A percentile compares a stretch with the other conserved stretches of the same genome.
phyloP scores from a whole-genome alignment of 495 filamentous ascomycete genomes.

The Thermothielavioides terrestris region DNA sequence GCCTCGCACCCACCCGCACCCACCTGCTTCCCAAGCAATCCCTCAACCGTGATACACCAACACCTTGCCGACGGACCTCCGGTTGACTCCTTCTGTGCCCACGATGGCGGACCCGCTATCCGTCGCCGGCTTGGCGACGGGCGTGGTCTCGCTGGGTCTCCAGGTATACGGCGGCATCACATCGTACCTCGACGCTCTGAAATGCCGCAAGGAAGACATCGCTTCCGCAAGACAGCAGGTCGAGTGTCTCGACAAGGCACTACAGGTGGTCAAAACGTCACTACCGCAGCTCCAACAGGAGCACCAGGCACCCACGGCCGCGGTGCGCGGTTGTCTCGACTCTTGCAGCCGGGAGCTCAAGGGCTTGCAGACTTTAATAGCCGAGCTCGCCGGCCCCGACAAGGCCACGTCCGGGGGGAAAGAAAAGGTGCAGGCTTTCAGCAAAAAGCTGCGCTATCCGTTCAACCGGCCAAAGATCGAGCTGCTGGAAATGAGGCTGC shows the following conservation, averaged over 20 bases:
- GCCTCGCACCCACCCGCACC: no score
- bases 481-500: neutral
- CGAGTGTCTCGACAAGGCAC: neutral
- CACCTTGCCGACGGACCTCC: no score
- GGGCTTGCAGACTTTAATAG: neutral
- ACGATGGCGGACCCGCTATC: conserved; percentile 1
- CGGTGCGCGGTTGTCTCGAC: neutral
- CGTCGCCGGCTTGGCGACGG: neutral
- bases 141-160: neutral
- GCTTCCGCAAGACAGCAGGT: neutral
- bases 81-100: no score
- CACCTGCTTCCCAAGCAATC: no score
- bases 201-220: neutral
- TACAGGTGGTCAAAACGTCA: neutral
- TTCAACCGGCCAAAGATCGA: neutral
- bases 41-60: no score
- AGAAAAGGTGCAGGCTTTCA: neutral
- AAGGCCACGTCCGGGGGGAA: neutral
- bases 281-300: neutral
- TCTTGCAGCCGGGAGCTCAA: neutral
- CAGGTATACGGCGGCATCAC: neutral
- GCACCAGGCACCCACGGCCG: neutral
- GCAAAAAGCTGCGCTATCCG: neutral
- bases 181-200: neutral
- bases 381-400: neutral